A percentile compares a stretch with the other conserved stretches of the same genome.
phyloP scores from a whole-genome alignment of 139 green algal genomes.

The Klebsormidium nitens region DNA sequence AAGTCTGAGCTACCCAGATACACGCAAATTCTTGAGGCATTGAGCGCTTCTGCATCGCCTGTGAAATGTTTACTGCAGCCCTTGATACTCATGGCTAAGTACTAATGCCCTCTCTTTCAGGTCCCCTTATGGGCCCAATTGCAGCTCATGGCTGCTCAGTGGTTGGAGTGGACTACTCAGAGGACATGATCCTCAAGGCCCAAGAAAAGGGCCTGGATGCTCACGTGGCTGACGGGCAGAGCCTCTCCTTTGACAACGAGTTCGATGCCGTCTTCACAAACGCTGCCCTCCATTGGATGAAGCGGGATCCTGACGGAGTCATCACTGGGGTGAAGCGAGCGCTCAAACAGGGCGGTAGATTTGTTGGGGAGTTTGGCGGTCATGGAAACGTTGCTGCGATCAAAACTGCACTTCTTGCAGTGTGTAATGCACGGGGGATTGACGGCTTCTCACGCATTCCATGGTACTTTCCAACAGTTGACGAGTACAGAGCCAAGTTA shows the following conservation, averaged over 20 bases:
- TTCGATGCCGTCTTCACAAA: conserved; percentile 38
- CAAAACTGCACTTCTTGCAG: conserved; percentile 15
- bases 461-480: conserved; percentile 36
- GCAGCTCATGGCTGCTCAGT: conserved; percentile 1
- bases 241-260: conserved; percentile 9
- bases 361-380: conserved; percentile 26
- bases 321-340: conserved; percentile 10
- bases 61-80: too few relatives aligned
- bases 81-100: neutral
- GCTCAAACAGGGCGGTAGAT: conserved; percentile 20
- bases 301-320: conserved; percentile 14
- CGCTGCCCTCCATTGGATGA: conserved; percentile 35
- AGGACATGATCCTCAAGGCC: conserved; percentile 6
- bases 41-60: too few relatives aligned
- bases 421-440: conserved; percentile 13
- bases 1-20: too few relatives aligned
- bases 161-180: conserved; percentile 7
- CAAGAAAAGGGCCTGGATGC: conserved; percentile 1
- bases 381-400: conserved; percentile 31
- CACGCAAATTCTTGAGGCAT: too few relatives aligned
- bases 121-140: neutral
- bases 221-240: conserved; percentile 12
- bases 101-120: neutral
- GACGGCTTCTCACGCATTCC: conserved; percentile 1
- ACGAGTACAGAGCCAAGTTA: conserved; percentile 26